phyloP scores from a whole-genome alignment of 257 asterid species.

The Hygrophila difformis region DNA sequence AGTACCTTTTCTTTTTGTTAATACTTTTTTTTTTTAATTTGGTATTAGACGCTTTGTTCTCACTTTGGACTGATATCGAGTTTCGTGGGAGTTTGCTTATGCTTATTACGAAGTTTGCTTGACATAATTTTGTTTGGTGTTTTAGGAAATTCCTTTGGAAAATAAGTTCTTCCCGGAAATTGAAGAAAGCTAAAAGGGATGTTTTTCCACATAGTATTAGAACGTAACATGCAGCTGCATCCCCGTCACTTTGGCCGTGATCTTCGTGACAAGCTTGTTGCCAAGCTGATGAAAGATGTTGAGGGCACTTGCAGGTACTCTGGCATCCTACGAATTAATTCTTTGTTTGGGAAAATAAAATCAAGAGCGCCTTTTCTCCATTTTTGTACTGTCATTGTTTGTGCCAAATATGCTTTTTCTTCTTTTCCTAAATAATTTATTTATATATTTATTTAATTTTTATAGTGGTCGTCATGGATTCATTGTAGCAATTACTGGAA shows the following conservation, averaged over 20 bases:
- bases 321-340: too few species aligned
- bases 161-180: not conserved
- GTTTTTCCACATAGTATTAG: conserved; percentile 91
- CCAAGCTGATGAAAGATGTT: conserved; percentile 95
- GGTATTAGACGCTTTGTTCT: too few species aligned
- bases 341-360: too few species aligned
- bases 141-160: conserved; percentile 6
- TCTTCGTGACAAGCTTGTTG: conserved; percentile 79
- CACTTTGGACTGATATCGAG: too few species aligned
- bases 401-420: not conserved
- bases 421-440: not conserved
- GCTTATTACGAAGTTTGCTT: too few species aligned
- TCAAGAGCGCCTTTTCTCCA: too few species aligned
- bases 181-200: conserved; percentile 18
- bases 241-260: conserved; percentile 99
- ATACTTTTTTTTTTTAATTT: too few species aligned
- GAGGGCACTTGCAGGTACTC: conserved; percentile 99
- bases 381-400: too few species aligned
- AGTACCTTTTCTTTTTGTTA: too few species aligned
- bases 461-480: conserved; percentile 89
- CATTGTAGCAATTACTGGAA: conserved; percentile 88
- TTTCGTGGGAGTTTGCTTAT: too few species aligned
- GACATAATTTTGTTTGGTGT: not conserved
- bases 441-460: not conserved
- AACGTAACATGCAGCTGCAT: conserved; percentile 93